Base-by-base conservation (phyloP, 169 alveolate species). In the Perkinsus olseni region DNA sequence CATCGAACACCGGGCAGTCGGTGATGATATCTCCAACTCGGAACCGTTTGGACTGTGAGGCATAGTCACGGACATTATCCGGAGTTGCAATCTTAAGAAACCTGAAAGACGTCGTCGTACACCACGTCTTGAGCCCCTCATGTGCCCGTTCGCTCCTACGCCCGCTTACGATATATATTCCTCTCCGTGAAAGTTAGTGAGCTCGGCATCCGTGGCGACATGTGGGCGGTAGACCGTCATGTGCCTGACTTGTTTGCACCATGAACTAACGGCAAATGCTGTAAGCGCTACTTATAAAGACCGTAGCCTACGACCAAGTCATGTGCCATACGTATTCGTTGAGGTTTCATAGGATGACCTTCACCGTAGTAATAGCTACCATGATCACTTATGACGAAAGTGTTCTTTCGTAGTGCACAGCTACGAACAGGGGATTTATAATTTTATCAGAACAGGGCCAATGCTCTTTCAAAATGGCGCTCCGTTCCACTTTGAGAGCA, bases 311-410 rank as follows among this genome's bases (percentile, higher is more conserved):
- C 97, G 31, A 99, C 98, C 94, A 99, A 96, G 92, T 99, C 97
- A 96, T 99, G 99, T 34, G 99, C 99, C 99, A 99, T 98, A 91
- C 99, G 97, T 28, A 99, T 99, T 94, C 99, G 94, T 95, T 98
- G 99, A 10, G 99, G 99, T 94, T 99, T 99, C 99, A 99, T 99
- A n/a, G 99, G 99, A 94, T 99, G 99, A 6, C 99, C 99, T 21
- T 99, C 98, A 13, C 99, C 99, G 95, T 99, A 99, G 96, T 99
- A 99, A 95, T 97, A 99, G 82, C 99, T 97, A 13, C 99, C 99
- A 40, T 98, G 98, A 92, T 98, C 99, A n/a, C n/a, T n/a, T n/a
- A n/a, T n/a, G n/a, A n/a, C n/a, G n/a, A n/a, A n/a, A n/a, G n/a
- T n/a, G n/a, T n/a, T n/a, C n/a, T n/a, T n/a, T n/a, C n/a, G n/a